Conservation (phyloP, 2,329 filamentous ascomycete genomes). For the Bertia moriformis region DNA sequence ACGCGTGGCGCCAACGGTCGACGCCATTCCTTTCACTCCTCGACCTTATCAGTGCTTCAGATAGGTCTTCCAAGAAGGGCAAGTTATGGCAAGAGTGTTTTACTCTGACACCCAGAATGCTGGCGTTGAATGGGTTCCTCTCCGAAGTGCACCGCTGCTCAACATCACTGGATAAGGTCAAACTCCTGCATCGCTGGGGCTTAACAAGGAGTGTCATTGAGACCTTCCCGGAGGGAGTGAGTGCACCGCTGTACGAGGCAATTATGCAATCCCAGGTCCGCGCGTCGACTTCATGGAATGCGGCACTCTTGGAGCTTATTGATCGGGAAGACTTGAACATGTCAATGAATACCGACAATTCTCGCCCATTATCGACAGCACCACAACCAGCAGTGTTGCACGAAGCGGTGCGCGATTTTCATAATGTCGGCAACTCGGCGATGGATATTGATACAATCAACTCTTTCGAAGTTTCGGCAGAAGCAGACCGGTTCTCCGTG, state of each 20-base stretch:
- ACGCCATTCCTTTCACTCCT: neutral
- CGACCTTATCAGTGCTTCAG: neutral
- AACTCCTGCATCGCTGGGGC: slow-evolving; percentile 58
- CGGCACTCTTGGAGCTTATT: slow-evolving; percentile 58
- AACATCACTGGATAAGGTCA: slow-evolving; percentile 48
- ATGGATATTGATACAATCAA: slow-evolving; percentile 26
- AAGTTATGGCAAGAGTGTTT: slow-evolving; percentile 38
- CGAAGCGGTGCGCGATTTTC: slow-evolving; percentile 32
- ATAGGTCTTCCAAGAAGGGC: slow-evolving; percentile 7
- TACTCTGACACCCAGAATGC: slow-evolving; percentile 56
- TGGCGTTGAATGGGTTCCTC: slow-evolving; percentile 32
- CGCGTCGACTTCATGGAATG: slow-evolving; percentile 65
- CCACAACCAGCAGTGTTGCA: slow-evolving; percentile 18
- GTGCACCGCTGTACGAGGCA: slow-evolving; percentile 66
- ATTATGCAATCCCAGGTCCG: slow-evolving; percentile 73
- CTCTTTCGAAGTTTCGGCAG: slow-evolving; percentile 37
- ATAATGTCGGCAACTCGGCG: slow-evolving; percentile 35
- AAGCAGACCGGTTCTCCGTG: slow-evolving; percentile 39
- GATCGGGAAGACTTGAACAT: slow-evolving; percentile 69
- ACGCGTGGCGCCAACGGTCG: neutral
- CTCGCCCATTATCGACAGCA: slow-evolving; percentile 20
- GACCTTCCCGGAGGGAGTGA: slow-evolving; percentile 72
- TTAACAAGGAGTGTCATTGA: slow-evolving; percentile 58
- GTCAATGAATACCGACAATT: slow-evolving; percentile 35
- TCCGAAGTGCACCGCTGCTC: slow-evolving; percentile 15